Percentiles rank a stretch among this genome's conserved stretches.
Evolutionary conservation across 2,329 filamentous ascomycete genomes (phyloP).

Genomic region (Nakataea oryzae): DNA sequence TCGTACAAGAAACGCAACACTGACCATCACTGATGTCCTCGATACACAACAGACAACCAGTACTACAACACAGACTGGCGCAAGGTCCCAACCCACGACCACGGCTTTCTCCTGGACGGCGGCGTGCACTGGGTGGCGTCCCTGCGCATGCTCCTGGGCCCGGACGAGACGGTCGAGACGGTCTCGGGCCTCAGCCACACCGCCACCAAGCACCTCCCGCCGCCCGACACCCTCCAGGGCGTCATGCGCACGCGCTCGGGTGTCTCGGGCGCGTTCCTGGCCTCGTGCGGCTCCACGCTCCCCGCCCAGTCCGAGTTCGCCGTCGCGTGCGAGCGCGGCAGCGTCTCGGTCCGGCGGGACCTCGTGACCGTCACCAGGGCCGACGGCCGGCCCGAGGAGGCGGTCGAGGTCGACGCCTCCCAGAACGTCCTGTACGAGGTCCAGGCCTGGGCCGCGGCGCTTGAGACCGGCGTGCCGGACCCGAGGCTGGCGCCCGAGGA

Average conservation of each 20-base stretch:
- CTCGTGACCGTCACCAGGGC: slow-evolving; percentile 9
- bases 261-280: slow-evolving; percentile 4
- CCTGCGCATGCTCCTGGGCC: slow-evolving; percentile 46
- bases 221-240: slow-evolving; percentile 57
- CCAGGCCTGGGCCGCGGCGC: slow-evolving; percentile 15
- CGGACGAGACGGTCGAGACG: slow-evolving; percentile 30
- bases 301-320: slow-evolving; percentile 3
- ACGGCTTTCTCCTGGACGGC: slow-evolving; percentile 66
- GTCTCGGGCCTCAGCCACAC: slow-evolving; percentile 40
- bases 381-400: not conserved
- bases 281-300: slow-evolving; percentile 3
- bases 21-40: not conserved
- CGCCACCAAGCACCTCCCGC: slow-evolving; percentile 30
- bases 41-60: slow-evolving; percentile 21
- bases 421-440: slow-evolving; percentile 19
- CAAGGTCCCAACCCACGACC: slow-evolving; percentile 59
- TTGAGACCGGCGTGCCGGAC: slow-evolving; percentile 12
- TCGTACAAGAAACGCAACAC: not conserved
- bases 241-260: slow-evolving; percentile 21
- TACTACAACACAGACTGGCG: slow-evolving; percentile 48
- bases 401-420: slow-evolving; percentile 9
- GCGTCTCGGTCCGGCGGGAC: slow-evolving; percentile 14
- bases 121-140: slow-evolving; percentile 64
- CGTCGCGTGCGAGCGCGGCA: slow-evolving; percentile 19
- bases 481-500: slow-evolving; percentile 16